phyloP scores from a whole-genome alignment of 169 alveolate species.

The Plasmodium malariae region DNA sequence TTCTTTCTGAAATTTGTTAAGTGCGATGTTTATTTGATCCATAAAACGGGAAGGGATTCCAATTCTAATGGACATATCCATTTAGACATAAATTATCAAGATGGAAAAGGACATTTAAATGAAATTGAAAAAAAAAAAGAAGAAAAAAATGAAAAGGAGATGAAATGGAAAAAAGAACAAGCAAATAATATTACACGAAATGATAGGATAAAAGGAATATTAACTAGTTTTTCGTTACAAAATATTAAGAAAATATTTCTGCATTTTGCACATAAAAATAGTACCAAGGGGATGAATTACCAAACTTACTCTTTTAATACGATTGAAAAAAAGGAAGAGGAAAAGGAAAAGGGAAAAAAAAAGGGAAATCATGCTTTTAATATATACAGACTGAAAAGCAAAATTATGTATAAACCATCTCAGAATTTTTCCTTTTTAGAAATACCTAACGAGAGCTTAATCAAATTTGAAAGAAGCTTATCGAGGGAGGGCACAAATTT shows the following conservation, averaged over 20 bases:
- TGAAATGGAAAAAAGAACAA: not conserved
- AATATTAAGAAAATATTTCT: not conserved
- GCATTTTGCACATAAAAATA: not conserved
- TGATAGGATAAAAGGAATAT: no score
- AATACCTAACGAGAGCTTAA: not conserved
- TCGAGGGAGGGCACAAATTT: not conserved
- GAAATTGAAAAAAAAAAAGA: not conserved
- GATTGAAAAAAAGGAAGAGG: not conserved
- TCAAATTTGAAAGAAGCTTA: not conserved
- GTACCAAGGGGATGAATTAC: not conserved
- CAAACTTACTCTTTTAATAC: not conserved
- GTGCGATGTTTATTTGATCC: conserved; percentile 16
- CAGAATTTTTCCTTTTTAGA: conserved; percentile 9
- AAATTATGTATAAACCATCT: not conserved
- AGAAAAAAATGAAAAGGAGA: not conserved
- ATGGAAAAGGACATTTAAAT: not conserved
- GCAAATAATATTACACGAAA: no score
- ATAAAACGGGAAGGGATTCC: not conserved
- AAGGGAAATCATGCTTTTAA: conserved; percentile 3
- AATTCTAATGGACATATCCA: not conserved
- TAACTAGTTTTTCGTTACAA: not conserved
- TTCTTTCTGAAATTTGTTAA: conserved; percentile 3
- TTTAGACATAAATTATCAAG: not conserved
- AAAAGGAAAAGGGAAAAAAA: not conserved
- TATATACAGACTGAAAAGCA: not conserved